phyloP scores from a whole-genome alignment of 202 grass and related monocot genomes.

The Eragrostis tef region DNA sequence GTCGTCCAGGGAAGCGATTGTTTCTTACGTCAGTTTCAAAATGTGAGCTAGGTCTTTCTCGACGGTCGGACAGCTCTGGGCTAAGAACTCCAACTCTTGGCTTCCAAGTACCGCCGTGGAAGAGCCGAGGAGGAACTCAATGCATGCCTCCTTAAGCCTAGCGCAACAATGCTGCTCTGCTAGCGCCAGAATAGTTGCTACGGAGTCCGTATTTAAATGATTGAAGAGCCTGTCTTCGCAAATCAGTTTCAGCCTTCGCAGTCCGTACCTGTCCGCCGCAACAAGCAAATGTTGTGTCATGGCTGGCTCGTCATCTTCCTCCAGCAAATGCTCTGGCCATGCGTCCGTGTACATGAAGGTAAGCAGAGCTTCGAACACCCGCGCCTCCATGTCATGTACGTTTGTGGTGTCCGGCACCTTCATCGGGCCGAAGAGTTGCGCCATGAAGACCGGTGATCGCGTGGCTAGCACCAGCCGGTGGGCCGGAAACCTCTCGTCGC shows the following conservation, averaged over 20 bases:
- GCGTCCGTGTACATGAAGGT: neutral
- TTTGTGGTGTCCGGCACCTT: neutral
- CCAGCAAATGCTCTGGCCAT: neutral
- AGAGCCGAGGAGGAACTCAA: neutral
- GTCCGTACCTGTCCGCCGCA: neutral
- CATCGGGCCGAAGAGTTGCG: neutral
- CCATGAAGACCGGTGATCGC: slow-evolving; percentile 31
- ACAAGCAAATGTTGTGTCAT: slow-evolving; percentile 3
- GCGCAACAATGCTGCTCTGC: neutral
- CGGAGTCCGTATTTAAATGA: neutral
- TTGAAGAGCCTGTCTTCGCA: neutral
- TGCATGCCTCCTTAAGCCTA: neutral
- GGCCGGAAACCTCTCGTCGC: slow-evolving; percentile 34
- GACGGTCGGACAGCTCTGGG: neutral
- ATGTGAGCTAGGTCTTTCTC: neutral
- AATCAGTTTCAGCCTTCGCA: neutral
- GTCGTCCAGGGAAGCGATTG: too few relatives aligned
- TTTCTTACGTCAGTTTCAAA: neutral
- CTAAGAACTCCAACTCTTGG: neutral
- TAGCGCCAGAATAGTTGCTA: neutral
- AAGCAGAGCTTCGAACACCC: neutral
- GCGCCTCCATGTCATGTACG: neutral
- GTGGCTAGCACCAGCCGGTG: slow-evolving; percentile 18
- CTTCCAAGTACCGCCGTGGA: neutral
- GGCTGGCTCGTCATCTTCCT: neutral